Evolutionary conservation across 495 filamentous ascomycete species (phyloP), one percentile per base, ranked within the genome.

Genomic region (Talaromyces proteolyticus): DNA sequence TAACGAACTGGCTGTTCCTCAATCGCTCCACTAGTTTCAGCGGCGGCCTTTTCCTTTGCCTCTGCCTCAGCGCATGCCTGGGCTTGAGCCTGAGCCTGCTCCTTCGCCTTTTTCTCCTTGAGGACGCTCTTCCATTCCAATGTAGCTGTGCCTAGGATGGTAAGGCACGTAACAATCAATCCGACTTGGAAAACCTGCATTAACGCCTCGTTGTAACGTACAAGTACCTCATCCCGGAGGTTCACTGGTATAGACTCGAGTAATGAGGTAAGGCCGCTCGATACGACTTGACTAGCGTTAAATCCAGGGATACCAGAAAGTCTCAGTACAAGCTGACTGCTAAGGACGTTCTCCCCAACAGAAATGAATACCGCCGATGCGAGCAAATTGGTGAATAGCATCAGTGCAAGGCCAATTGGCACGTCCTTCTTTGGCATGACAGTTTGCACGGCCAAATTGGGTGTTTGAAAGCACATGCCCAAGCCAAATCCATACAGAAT

Each of bases 351-450:
- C 60, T 85, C 75, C 0, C 75, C 78, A 25, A 86, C 71, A 1
- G 78, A 74, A 0, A 78, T 69, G 47, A 85, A 87, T 6, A 90
- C 58, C 5, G 82, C 79, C 38, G 79, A 82, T 6, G 84, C 84
- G 6, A 90, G 64, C 37, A 77, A 77, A 63, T 88, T 84, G 3
- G 71, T 63, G 55, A 88, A 85, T 51, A 87, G 77, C 64, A 86
- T 79, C 36, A 86, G 64, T 6, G 83, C 68, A 16, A 83, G 71
- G 18, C 82, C 85, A 4, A 75, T 80, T 7, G 82, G 64, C 10
- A 87, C 70, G 53, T 88, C 81, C 7, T 67, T 63, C 17, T 60
- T 61, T 0, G 70, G 59, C 8, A 88, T 73, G 1, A 78, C 70
- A 1, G 81, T 77, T 54, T 89, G 86, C 5, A 79, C 79, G 5